Percentiles rank a stretch among this genome's conserved stretches.
These are phyloP conservation scores for Aurifilum marmelostoma DNA, from an alignment of 2,329 filamentous ascomycete species.

Conservation along the genomic window DNA sequence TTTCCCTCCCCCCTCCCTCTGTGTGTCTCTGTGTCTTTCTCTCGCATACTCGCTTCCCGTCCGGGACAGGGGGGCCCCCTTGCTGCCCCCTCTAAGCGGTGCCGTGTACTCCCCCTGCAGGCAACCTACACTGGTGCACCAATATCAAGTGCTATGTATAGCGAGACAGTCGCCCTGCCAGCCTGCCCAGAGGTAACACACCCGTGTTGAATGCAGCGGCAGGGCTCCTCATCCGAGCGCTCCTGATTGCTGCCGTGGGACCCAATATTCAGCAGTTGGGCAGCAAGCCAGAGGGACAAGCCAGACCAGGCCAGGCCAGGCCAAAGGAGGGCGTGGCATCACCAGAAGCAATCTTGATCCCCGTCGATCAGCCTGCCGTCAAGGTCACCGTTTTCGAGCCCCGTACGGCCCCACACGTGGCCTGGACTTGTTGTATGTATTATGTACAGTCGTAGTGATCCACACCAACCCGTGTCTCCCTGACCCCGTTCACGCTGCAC, in stretches of 20 bases:
- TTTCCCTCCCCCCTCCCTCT: too few species aligned
- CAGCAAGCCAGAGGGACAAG: background rate
- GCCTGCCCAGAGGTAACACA: background rate
- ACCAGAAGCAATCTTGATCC: slow-evolving; percentile 10
- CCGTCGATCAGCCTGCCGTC: background rate
- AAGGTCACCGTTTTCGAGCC: background rate
- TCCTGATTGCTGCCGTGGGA: background rate
- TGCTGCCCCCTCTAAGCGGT: too few species aligned
- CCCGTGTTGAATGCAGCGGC: background rate
- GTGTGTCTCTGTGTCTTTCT: background rate
- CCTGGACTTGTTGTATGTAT: too few species aligned
- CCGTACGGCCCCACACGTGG: background rate
- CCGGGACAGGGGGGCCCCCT: too few species aligned
- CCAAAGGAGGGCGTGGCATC: background rate
- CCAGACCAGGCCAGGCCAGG: background rate
- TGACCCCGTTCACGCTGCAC: background rate
- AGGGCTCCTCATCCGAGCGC: slow-evolving; percentile 21
- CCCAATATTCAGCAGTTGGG: background rate
- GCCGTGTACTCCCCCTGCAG: background rate
- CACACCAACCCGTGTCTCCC: background rate
- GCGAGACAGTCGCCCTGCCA: background rate
- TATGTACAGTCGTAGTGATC: background rate
- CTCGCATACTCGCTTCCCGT: too few species aligned
- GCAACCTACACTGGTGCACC: background rate
- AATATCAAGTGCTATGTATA: too few species aligned